A percentile compares a stretch with the other conserved stretches of the same genome.
Evolutionary conservation across 2,329 filamentous ascomycete species (phyloP).

Genomic region (Fusarium euwallaceae): DNA sequence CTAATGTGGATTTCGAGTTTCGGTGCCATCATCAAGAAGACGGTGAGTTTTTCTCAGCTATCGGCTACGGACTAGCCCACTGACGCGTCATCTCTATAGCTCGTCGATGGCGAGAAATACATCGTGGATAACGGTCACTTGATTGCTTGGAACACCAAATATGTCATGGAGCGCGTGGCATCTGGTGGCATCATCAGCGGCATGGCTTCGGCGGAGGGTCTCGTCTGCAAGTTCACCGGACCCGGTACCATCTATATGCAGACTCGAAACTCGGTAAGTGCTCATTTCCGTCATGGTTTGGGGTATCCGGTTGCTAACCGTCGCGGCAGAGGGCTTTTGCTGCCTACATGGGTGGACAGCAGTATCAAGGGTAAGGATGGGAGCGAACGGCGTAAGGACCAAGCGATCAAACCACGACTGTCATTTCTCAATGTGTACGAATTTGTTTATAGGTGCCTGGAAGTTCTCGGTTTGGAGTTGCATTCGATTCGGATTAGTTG

Average conservation of each 20-base stretch:
- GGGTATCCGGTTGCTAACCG: slow-evolving; percentile 19
- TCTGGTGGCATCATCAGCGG: slow-evolving; percentile 95
- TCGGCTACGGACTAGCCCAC: background rate
- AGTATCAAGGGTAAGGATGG: slow-evolving; percentile 47
- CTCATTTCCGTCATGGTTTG: slow-evolving; percentile 26
- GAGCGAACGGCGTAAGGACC: background rate
- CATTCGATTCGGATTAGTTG: slow-evolving; percentile 3
- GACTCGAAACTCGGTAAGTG: slow-evolving; percentile 82
- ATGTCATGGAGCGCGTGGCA: slow-evolving; percentile 88
- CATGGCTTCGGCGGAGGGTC: slow-evolving; percentile 83
- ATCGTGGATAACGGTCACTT: slow-evolving; percentile 94
- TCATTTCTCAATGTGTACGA: background rate
- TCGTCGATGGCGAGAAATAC: slow-evolving; percentile 82
- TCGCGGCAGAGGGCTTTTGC: slow-evolving; percentile 62
- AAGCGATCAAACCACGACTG: background rate
- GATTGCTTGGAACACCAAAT: slow-evolving; percentile 97
- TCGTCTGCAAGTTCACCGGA: slow-evolving; percentile 94
- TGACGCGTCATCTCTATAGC: slow-evolving; percentile 49
- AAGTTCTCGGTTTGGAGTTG: slow-evolving; percentile 22
- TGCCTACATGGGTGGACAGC: slow-evolving; percentile 65
- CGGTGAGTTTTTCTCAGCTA: slow-evolving; percentile 69
- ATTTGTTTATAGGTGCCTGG: background rate
- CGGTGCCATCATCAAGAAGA: slow-evolving; percentile 94
- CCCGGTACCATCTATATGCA: slow-evolving; percentile 94
- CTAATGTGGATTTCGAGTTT: slow-evolving; percentile 93